These are phyloP conservation scores for Amanita rimosa DNA, from an alignment of 768 basidiomycete genomes.

Conservation along the genomic window DNA sequence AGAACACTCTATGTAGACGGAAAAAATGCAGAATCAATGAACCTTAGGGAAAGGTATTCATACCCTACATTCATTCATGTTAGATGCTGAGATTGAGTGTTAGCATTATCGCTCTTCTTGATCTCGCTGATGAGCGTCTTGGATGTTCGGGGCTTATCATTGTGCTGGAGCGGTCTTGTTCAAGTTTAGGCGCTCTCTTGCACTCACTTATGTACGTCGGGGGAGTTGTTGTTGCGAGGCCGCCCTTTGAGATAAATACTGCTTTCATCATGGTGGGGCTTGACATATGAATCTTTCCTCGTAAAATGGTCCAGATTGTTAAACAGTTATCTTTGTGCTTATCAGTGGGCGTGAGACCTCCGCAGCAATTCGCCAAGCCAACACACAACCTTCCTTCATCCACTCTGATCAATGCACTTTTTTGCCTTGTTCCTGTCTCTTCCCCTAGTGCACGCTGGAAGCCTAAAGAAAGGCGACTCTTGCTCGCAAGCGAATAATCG, in stretches of 20 bases:
- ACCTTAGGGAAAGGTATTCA: slow-evolving; percentile 68
- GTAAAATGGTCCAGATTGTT: neutral
- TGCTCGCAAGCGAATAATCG: slow-evolving; percentile 51
- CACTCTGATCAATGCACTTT: slow-evolving; percentile 18
- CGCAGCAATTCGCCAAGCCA: neutral
- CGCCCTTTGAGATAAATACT: slow-evolving; percentile 64
- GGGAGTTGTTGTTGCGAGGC: slow-evolving; percentile 74
- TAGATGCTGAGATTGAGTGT: slow-evolving; percentile 1
- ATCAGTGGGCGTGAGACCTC: neutral
- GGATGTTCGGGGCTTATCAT: slow-evolving; percentile 72
- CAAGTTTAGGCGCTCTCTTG: slow-evolving; percentile 60
- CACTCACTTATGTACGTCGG: slow-evolving; percentile 93
- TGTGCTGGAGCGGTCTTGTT: slow-evolving; percentile 62
- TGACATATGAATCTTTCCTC: slow-evolving; percentile 45
- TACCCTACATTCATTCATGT: slow-evolving; percentile 5
- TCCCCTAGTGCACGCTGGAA: slow-evolving; percentile 34
- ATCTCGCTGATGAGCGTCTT: slow-evolving; percentile 78
- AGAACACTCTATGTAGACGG: slow-evolving; percentile 82
- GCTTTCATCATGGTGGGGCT: slow-evolving; percentile 79
- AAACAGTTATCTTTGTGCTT: neutral
- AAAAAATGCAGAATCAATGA: slow-evolving; percentile 70
- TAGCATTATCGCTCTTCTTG: slow-evolving; percentile 79
- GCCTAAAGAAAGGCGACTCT: slow-evolving; percentile 26
- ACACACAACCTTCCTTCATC: neutral
- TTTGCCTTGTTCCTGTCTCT: slow-evolving; percentile 45